phyloP scores from a whole-genome alignment of 2,329 filamentous ascomycete genomes.

The Colletotrichum paranaense region DNA sequence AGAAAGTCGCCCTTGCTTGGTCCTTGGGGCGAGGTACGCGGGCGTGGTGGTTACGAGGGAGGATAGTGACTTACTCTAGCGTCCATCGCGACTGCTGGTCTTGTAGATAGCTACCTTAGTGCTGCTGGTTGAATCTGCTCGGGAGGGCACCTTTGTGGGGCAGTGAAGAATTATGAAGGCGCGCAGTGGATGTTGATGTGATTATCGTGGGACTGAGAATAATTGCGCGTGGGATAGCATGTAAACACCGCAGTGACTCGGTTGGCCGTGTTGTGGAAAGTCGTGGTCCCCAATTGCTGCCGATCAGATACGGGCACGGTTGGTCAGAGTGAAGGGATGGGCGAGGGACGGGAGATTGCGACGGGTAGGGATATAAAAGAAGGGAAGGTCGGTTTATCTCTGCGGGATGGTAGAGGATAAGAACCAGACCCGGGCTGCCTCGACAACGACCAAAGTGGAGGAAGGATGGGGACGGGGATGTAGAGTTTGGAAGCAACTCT shows the following conservation, averaged over 20 bases:
- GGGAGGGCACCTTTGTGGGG: constrained; percentile 4
- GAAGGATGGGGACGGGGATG: constrained; percentile 17
- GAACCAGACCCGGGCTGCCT: constrained; percentile 26
- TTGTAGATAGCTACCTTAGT: constrained; percentile 16
- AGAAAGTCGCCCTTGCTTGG: neutral
- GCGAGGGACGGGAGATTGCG: constrained; percentile 27
- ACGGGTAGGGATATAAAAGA: constrained; percentile 18
- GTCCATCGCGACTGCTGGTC: constrained; percentile 36
- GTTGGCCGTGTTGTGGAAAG: constrained; percentile 2
- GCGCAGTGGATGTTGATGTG: constrained; percentile 26
- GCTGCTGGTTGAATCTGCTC: constrained; percentile 26
- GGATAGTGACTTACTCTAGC: constrained; percentile 35
- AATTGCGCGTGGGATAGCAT: constrained; percentile 27
- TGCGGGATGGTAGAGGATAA: constrained; percentile 3
- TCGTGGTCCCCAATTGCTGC: neutral
- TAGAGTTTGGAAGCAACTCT: constrained; percentile 20
- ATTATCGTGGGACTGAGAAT: constrained; percentile 8
- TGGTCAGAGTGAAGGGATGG: constrained; percentile 26
- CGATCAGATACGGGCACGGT: constrained; percentile 2
- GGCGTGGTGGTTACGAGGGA: constrained; percentile 9
- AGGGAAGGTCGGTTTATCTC: constrained; percentile 28
- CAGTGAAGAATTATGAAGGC: constrained; percentile 21
- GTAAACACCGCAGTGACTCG: constrained; percentile 14
- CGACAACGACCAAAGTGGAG: constrained; percentile 23
- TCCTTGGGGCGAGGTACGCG: neutral